These are phyloP conservation scores for Arxiozyma telluris DNA, from an alignment of 1,139 yeast genomes.

Conservation along the genomic window DNA sequence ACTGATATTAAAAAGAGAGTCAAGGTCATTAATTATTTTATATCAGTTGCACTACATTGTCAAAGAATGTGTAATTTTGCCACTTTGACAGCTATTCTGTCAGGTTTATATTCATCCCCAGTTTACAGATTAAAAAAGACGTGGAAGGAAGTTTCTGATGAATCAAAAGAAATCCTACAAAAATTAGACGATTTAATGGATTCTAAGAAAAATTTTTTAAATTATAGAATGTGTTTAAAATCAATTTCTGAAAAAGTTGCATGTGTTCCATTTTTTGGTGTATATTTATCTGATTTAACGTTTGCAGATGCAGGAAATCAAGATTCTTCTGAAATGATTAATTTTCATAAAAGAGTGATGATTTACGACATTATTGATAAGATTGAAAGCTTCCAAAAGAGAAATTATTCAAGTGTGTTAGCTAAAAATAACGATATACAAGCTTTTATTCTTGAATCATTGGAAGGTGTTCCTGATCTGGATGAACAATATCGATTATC, in stretches of 20 bases:
- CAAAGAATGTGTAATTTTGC: constrained; percentile 72
- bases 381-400: constrained; percentile 59
- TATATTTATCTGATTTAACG: constrained; percentile 79
- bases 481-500: constrained; percentile 77
- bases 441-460: constrained; percentile 48
- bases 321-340: constrained; percentile 54
- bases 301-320: constrained; percentile 88
- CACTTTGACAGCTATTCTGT: constrained; percentile 86
- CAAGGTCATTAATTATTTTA: constrained; percentile 61
- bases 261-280: constrained; percentile 90
- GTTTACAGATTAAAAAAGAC: constrained; percentile 78
- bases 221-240: constrained; percentile 72
- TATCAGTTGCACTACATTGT: constrained; percentile 74
- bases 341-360: constrained; percentile 71
- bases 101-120: constrained; percentile 82
- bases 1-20: constrained; percentile 63
- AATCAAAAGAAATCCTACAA: constrained; percentile 45
- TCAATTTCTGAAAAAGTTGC: constrained; percentile 59
- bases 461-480: constrained; percentile 49
- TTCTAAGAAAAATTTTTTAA: constrained; percentile 76
- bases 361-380: constrained; percentile 69
- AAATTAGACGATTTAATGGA: constrained; percentile 81
- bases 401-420: constrained; percentile 49
- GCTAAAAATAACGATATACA: constrained; percentile 60
- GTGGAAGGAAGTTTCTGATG: constrained; percentile 62